phyloP scores from a whole-genome alignment of 2,329 filamentous ascomycete species.

The Epichloe glyceriae region DNA sequence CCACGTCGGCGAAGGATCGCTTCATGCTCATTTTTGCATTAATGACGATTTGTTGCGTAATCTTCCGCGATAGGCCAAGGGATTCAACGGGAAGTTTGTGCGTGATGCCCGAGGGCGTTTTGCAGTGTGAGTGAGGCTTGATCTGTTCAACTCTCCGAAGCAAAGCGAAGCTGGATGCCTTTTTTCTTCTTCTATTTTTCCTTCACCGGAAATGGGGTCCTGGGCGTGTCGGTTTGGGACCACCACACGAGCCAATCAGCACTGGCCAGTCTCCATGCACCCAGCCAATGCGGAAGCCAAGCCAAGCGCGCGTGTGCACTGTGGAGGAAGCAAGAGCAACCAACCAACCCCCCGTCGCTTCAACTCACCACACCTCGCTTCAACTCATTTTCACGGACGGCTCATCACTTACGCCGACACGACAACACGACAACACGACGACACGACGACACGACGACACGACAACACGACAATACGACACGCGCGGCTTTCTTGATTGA shows the following conservation, averaged over 20 bases:
- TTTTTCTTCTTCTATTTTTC: neutral
- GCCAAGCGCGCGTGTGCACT: too few relatives aligned
- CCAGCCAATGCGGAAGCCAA: neutral
- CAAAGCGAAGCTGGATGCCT: neutral
- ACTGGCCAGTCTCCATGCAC: neutral
- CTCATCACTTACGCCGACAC: neutral
- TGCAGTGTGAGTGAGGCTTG: neutral
- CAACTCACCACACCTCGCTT: neutral
- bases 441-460: neutral
- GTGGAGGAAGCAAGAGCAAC: neutral
- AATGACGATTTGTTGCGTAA: neutral
- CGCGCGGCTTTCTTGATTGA: neutral
- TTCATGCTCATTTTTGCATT: constrained; percentile 18
- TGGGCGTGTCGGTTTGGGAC: neutral
- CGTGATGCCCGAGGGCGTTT: neutral
- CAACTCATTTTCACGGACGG: neutral
- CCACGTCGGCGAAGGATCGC: constrained; percentile 17
- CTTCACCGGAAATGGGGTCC: neutral
- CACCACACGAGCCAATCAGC: neutral
- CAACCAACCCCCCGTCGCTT: too few relatives aligned
- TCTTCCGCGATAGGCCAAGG: neutral
- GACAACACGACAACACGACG: too few relatives aligned
- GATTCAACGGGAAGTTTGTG: neutral
- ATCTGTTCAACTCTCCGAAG: neutral
- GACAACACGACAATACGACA: neutral